These are phyloP conservation scores for Boletus coccyginus DNA, from an alignment of 768 basidiomycete species.

Conservation along the genomic window DNA sequence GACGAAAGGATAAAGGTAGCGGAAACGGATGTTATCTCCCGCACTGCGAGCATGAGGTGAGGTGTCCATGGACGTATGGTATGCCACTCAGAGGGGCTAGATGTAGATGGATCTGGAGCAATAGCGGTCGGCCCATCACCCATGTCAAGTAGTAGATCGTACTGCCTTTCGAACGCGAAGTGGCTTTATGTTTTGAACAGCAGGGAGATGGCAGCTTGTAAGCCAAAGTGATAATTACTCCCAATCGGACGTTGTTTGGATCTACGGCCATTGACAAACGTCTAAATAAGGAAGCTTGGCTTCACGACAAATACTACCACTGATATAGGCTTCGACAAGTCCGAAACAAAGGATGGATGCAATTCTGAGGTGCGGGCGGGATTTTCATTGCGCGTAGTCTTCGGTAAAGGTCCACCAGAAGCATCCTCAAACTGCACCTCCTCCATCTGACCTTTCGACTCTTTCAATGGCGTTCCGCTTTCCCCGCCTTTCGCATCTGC, in stretches of 20 bases:
- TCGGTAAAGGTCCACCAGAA: no score
- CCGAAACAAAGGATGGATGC: no score
- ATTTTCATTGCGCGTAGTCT: no score
- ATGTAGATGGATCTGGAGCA: slow-evolving; percentile 15
- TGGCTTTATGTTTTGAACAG: neutral
- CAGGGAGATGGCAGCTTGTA: neutral
- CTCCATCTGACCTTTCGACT: no score
- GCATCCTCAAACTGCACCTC: no score
- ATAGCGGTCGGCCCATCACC: slow-evolving; percentile 7
- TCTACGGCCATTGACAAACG: no score
- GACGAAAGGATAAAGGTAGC: slow-evolving; percentile 75
- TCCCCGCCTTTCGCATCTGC: no score
- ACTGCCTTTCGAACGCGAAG: neutral
- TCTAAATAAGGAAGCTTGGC: no score
- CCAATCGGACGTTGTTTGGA: slow-evolving; percentile 24
- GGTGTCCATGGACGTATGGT: slow-evolving; percentile 76
- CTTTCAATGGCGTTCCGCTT: no score
- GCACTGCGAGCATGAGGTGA: slow-evolving; percentile 65
- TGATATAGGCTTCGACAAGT: no score
- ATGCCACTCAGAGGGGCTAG: slow-evolving; percentile 49
- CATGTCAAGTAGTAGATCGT: slow-evolving; percentile 13
- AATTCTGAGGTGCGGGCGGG: no score
- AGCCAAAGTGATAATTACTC: neutral
- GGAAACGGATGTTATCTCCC: slow-evolving; percentile 80
- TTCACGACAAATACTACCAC: no score